These are phyloP conservation scores for Mycena leptocephala DNA, from an alignment of 768 basidiomycete genomes.

Conservation along the genomic window DNA sequence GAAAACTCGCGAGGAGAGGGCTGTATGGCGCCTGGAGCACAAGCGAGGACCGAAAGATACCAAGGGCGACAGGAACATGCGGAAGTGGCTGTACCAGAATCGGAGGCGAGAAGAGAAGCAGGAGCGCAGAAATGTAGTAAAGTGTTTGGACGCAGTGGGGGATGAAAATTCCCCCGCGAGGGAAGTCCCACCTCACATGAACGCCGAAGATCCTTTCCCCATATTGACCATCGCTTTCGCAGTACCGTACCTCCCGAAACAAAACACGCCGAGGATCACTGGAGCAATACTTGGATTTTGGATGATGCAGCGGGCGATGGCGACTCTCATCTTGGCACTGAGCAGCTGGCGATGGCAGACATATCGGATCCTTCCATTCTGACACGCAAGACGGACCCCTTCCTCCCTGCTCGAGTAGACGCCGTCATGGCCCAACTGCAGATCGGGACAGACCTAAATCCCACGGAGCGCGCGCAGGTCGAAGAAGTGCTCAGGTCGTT, in stretches of 20 bases:
- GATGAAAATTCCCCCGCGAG: conserved; percentile 16
- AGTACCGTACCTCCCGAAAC: background rate
- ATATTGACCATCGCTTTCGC: conserved; percentile 1
- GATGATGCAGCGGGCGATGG: background rate
- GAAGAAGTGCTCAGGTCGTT: conserved; percentile 44
- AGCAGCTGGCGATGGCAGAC: background rate
- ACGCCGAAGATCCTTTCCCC: background rate
- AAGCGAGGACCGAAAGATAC: background rate
- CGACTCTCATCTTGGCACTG: background rate
- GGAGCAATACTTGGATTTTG: background rate
- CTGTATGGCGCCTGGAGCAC: background rate
- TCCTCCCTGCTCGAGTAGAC: conserved; percentile 35
- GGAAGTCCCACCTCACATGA: conserved; percentile 20
- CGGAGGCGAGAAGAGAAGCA: background rate
- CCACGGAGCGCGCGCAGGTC: conserved; percentile 28
- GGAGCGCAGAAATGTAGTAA: background rate
- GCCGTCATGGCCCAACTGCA: conserved; percentile 31
- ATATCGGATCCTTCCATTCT: background rate
- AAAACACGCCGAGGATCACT: background rate
- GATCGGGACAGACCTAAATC: conserved; percentile 39
- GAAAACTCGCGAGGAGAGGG: background rate
- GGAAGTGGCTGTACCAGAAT: background rate
- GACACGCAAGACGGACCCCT: conserved; percentile 38
- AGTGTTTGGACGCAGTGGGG: conserved; percentile 29
- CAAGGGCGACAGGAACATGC: no score